Conservation (phyloP, 2,329 filamentous ascomycete species). For the Microsporum canis region DNA sequence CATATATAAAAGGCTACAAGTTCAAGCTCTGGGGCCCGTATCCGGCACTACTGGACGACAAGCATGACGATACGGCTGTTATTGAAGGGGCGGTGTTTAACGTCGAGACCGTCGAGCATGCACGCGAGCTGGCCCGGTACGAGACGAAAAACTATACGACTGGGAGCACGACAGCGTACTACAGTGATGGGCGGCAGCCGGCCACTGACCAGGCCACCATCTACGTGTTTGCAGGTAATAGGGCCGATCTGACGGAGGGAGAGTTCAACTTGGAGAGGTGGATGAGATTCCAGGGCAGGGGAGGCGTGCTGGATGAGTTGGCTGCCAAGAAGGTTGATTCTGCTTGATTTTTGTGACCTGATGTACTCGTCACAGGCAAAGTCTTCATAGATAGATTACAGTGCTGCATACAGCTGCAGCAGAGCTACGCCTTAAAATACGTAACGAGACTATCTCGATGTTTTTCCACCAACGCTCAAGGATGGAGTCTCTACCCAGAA, state of each 20-base stretch:
- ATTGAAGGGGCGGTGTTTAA: constrained; percentile 19
- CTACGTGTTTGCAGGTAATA: constrained; percentile 9
- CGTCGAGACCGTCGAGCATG: constrained; percentile 12
- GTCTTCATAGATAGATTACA: neutral
- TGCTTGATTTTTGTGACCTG: neutral
- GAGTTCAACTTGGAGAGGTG: constrained; percentile 6
- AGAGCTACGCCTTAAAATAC: too few relatives aligned
- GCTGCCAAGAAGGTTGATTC: neutral
- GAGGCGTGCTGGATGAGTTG: constrained; percentile 1
- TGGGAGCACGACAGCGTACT: neutral
- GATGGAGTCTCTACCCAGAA: too few relatives aligned
- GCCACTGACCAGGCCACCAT: neutral
- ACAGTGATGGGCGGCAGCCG: constrained; percentile 2
- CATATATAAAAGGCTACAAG: constrained; percentile 18
- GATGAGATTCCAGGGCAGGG: neutral
- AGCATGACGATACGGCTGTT: constrained; percentile 7
- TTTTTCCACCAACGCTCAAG: too few relatives aligned
- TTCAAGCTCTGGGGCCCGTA: constrained; percentile 24
- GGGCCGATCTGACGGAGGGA: constrained; percentile 2
- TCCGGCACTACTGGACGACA: constrained; percentile 18
- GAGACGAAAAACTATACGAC: constrained; percentile 8
- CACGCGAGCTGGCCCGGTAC: constrained; percentile 3
- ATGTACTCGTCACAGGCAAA: neutral
- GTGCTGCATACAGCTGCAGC: too few relatives aligned
- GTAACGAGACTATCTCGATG: too few relatives aligned